Evolutionary conservation across 805 yeast species (phyloP).

Genomic region (Metschnikowia orientalis): DNA sequence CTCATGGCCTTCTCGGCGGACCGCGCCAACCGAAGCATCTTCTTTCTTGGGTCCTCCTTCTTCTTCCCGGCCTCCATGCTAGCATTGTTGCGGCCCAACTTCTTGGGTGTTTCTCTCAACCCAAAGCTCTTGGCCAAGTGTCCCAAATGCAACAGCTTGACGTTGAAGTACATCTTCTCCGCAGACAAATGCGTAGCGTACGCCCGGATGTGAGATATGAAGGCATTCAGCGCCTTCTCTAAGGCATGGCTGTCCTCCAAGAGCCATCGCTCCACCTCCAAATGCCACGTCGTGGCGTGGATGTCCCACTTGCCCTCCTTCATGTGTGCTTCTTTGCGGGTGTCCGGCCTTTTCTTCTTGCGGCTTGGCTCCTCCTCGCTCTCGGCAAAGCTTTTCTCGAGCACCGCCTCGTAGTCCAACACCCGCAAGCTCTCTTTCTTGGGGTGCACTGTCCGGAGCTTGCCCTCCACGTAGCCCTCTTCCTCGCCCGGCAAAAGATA

Average conservation of each 20-base stretch:
- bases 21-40: conserved; percentile 72
- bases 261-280: conserved; percentile 84
- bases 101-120: conserved; percentile 89
- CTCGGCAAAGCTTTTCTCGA: conserved; percentile 35
- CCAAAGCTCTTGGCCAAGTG: conserved; percentile 96
- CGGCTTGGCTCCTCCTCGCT: conserved; percentile 33
- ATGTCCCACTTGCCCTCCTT: conserved; percentile 73
- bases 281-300: conserved; percentile 95
- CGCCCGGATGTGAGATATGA: conserved; percentile 86
- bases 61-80: conserved; percentile 30
- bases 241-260: conserved; percentile 61
- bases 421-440: conserved; percentile 31
- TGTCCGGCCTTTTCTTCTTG: conserved; percentile 21
- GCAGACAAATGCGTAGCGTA: conserved; percentile 88
- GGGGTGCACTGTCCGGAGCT: conserved; percentile 37
- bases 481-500: conserved; percentile 87
- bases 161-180: conserved; percentile 78
- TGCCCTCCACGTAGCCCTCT: conserved; percentile 70
- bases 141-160: conserved; percentile 82
- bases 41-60: conserved; percentile 66
- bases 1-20: conserved; percentile 58
- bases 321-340: conserved; percentile 32
- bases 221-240: conserved; percentile 72
- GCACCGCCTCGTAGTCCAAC: conserved; percentile 30
- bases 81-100: conserved; percentile 48